These are phyloP conservation scores for Xylariaceae sp. DNA, from an alignment of 2,329 filamentous ascomycete genomes.

Conservation along the genomic window DNA sequence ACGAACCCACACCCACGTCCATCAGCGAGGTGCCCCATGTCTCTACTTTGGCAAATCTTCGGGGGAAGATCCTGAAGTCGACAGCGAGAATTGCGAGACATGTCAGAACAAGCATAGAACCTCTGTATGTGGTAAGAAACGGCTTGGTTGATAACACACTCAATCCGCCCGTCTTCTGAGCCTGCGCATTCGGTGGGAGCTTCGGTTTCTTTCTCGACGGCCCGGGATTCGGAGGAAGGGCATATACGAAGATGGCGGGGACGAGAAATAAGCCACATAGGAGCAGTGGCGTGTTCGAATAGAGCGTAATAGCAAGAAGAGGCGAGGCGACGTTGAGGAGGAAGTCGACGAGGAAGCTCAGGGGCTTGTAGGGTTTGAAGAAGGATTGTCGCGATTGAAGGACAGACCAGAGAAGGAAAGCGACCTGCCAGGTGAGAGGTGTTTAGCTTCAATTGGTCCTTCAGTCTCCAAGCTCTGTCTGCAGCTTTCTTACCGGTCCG, in stretches of 20 bases:
- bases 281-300: conserved; percentile 69
- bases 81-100: conserved; percentile 93
- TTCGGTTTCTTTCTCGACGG: conserved; percentile 45
- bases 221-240: conserved; percentile 41
- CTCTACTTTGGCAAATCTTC: conserved; percentile 95
- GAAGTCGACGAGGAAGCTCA: conserved; percentile 74
- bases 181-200: conserved; percentile 39
- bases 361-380: conserved; percentile 69
- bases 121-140: conserved; percentile 88
- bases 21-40: conserved; percentile 99
- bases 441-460: conserved; percentile 15
- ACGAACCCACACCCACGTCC: conserved; percentile 95
- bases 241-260: conserved; percentile 62
- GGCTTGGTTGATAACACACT: conserved; percentile 74
- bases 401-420: conserved; percentile 81
- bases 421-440: conserved; percentile 55
- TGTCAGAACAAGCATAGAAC: conserved; percentile 85
- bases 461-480: too few species aligned
- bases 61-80: conserved; percentile 88
- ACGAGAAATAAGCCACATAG: conserved; percentile 70
- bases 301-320: conserved; percentile 81
- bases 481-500: conserved; percentile 63
- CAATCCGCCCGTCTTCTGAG: conserved; percentile 27
- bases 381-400: conserved; percentile 80
- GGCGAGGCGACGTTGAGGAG: conserved; percentile 79